Evolutionary conservation across 768 basidiomycete species (phyloP), one percentile per base, ranked within the genome.

Genomic region (Suillus clintonianus): DNA sequence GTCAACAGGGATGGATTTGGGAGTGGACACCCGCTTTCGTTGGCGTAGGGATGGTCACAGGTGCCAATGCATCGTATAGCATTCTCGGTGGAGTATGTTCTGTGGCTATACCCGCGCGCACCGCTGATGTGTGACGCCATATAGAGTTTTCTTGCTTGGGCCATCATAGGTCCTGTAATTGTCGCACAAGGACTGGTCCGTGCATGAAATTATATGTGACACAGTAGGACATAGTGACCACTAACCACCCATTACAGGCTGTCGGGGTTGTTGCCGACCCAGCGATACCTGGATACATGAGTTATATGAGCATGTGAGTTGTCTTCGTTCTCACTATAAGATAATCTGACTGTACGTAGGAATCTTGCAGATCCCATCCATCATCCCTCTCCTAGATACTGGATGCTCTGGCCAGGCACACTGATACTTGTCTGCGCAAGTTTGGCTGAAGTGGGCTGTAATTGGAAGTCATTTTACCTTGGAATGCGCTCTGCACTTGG

Each of bases 121-220:
- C 17, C 19, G 22, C 24, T 41, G 10, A 61, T 39, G 51, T 37
- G 15, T 65, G 64, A 68, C 64, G 24, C 6, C 47, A 43, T 67
- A 39, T 59, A 63, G 68, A 85, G 82, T 86, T 67, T 87, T 47
- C 78, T 86, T 43, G 85, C 86, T 1, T 87, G 85, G 85, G 86
- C 83, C 54, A 83, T 87, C 73, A 82, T 88, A 60, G 81, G 83
- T 3, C 86, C 86, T 17, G 70, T 81, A 5, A 69, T 86, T 62
- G 78, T 87, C 30, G 82, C 82, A 70, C 85, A 81, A 59, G 86
- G 86, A 39, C 11, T 45, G 24, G 59, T 60, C 10, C 43, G 59
- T 47, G 27, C 36, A 13, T 32, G 39, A 39, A 39, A 5, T 17
- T 57, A 1, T 14, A 9, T 32, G 13, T 10, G 13, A 7, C n/a